Evolutionary conservation across 2,329 filamentous ascomycete genomes (phyloP).

Genomic region (Helotiales sp.): DNA sequence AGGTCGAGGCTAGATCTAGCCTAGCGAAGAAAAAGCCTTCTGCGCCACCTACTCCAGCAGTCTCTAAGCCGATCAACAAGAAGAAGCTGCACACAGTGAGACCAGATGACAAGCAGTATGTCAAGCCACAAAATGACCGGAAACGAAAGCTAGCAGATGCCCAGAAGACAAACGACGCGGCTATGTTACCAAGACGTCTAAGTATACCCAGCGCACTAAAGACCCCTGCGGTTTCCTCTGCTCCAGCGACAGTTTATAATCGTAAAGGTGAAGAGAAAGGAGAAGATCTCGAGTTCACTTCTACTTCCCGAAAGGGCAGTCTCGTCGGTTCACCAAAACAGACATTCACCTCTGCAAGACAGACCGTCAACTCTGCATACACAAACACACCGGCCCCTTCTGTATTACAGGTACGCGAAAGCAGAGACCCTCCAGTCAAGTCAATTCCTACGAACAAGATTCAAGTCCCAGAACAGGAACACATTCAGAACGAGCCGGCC

Average conservation of each 20-base stretch:
- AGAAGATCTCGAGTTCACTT: neutral
- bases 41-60: neutral
- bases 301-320: neutral
- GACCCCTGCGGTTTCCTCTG: neutral
- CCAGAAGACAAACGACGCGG: neutral
- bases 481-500: neutral
- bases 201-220: neutral
- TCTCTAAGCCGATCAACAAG: slow-evolving; percentile 16
- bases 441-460: neutral
- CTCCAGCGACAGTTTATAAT: neutral
- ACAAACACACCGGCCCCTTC: too few species aligned
- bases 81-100: slow-evolving; percentile 22
- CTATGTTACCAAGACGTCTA: neutral
- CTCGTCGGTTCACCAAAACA: neutral
- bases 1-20: slow-evolving; percentile 4
- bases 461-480: neutral
- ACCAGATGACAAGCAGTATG: slow-evolving; percentile 21
- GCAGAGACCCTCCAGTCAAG: too few species aligned
- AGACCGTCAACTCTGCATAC: too few species aligned
- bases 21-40: neutral
- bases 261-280: neutral
- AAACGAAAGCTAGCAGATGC: slow-evolving; percentile 6
- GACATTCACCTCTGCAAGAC: too few species aligned
- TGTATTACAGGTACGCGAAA: too few species aligned
- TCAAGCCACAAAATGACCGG: slow-evolving; percentile 14